Base-by-base conservation (phyloP, 768 basidiomycete genomes). In the Suillus tomentosus region DNA sequence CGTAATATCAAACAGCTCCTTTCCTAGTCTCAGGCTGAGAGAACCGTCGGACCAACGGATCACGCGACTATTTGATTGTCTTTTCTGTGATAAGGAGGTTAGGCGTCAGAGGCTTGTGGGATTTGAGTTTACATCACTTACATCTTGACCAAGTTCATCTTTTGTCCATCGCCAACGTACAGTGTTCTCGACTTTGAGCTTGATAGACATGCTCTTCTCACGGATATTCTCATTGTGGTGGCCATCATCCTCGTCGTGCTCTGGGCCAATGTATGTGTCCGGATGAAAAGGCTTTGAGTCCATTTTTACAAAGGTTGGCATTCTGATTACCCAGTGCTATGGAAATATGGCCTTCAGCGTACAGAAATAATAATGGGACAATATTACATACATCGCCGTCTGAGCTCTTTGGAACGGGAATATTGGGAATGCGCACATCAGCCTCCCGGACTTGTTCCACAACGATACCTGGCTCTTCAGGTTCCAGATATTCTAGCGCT, bases 21-120 rank as follows among this genome's bases (percentile, higher is more conserved):
- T 91, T 50, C 97, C 97, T 62, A 99, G 79, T 67, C 92, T 90
- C 37, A 99, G 84, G 69, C 95, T 96, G 63, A 95, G 78, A 15
- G 91, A 85, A 17, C 96, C 96, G 73, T 99, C 97, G 7, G 95
- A 97, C 97, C 97, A 99, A 15, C 91, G 87, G 64, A 99, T 87
- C 45, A 98, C 80, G 37, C 95, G 90, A 66, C 91, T 87, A 72
- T 99, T 99, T 17, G 94, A 94, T 80, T 96, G 90, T 67, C 89
- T 85, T 68, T 78, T 81, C 95, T 97, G 74, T 47, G 58, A 50
- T 19, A 59, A 63, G n/a, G 56, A 64, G 22, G 59, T 43, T 19
- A 27, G 43, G 37, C 43, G 54, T 69, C 54, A n/a, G 62, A 17
- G 51, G 53, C 43, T 57, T 57, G 63, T n/a, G 37, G 43, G 17